These are phyloP conservation scores for Herpotrichia juniperi DNA, from an alignment of 2,329 filamentous ascomycete species.

Conservation along the genomic window DNA sequence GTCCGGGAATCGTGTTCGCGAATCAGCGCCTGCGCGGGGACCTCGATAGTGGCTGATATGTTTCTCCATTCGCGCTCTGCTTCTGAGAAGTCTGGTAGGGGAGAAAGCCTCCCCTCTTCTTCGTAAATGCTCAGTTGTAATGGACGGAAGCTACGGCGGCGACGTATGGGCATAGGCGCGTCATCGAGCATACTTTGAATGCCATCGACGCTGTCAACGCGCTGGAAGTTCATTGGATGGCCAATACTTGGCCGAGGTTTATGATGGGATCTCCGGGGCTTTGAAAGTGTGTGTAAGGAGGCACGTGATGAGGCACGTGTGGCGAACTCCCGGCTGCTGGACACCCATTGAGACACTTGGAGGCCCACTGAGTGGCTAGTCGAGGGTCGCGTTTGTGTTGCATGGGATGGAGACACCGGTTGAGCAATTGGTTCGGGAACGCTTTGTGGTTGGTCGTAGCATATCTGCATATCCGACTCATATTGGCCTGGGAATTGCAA, in stretches of 20 bases:
- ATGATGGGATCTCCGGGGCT: conserved; percentile 38
- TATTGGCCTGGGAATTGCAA: conserved; percentile 19
- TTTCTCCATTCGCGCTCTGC: conserved; percentile 32
- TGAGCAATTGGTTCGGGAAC: conserved; percentile 36
- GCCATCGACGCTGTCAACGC: conserved; percentile 38
- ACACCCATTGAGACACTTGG: conserved; percentile 45
- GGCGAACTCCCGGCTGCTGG: conserved; percentile 40
- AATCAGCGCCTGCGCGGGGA: conserved; percentile 40
- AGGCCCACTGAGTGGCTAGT: conserved; percentile 43
- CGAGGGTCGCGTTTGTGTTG: too few relatives aligned
- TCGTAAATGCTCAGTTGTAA: conserved; percentile 49
- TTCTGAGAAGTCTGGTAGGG: conserved; percentile 44
- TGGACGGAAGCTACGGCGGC: conserved; percentile 44
- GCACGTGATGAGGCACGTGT: conserved; percentile 42
- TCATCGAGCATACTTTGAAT: conserved; percentile 42
- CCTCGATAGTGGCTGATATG: conserved; percentile 30
- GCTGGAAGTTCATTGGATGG: conserved; percentile 44
- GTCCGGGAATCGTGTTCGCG: conserved; percentile 37
- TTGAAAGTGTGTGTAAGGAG: conserved; percentile 37
- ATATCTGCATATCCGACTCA: conserved; percentile 36
- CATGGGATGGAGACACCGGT: conserved; percentile 28
- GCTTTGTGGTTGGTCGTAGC: conserved; percentile 41
- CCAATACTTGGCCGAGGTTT: conserved; percentile 41
- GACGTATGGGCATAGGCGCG: conserved; percentile 34
- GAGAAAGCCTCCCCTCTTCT: conserved; percentile 42